Conservation (phyloP, 2,329 filamentous ascomycete species). For the Colletotrichum limetticola region DNA sequence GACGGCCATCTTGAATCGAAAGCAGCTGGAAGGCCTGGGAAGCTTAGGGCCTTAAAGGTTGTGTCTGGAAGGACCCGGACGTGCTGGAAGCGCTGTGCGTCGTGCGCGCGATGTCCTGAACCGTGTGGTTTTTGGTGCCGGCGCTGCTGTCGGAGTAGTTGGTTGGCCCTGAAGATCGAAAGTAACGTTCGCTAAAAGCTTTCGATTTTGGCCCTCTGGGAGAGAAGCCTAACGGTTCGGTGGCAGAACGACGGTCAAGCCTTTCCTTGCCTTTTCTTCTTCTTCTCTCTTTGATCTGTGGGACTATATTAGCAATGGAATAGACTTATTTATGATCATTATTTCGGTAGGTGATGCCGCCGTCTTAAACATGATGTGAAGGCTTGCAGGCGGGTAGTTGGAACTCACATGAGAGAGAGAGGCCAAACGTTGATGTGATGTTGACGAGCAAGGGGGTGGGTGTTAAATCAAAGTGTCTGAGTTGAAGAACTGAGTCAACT, state of each 20-base stretch:
- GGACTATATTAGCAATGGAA: conserved; percentile 2
- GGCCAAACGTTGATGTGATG: not conserved
- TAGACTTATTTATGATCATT: not conserved
- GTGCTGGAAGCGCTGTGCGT: conserved; percentile 13
- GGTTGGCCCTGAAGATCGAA: not conserved
- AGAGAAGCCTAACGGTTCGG: not conserved
- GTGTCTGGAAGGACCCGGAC: not conserved
- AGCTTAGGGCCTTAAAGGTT: not conserved
- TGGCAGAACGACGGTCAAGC: not conserved
- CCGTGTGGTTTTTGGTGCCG: not conserved
- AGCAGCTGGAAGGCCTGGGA: not conserved
- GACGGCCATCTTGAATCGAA: conserved; percentile 58
- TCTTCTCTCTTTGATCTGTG: not conserved
- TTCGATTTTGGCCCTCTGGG: not conserved
- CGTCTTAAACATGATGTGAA: not conserved
- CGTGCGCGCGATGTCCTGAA: not conserved
- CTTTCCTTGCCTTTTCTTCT: not conserved
- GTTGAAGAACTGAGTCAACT: not conserved
- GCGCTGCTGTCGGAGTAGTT: not conserved
- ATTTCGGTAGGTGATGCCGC: conserved; percentile 1
- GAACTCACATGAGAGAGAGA: conserved; percentile 2
- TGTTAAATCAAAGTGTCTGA: not conserved
- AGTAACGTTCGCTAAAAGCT: not conserved
- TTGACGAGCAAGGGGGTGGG: not conserved
- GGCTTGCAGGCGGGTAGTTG: not conserved